These are phyloP conservation scores for Syzygium jambos DNA, from an alignment of 345 rosid genomes.

Conservation along the genomic window DNA sequence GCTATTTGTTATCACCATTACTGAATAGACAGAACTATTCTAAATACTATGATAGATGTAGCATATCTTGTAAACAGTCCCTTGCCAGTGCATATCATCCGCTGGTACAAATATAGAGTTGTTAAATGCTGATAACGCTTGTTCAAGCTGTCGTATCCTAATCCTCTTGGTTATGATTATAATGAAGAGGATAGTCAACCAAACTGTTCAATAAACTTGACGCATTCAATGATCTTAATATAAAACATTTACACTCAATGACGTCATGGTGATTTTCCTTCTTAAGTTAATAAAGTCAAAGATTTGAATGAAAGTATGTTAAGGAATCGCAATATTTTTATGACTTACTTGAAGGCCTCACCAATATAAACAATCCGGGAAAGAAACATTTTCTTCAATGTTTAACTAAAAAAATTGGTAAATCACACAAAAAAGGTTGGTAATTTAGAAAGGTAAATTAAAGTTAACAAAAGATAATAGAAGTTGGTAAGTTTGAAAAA, in stretches of 20 bases:
- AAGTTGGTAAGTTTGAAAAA: neutral
- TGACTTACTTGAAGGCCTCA: neutral
- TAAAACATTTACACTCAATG: neutral
- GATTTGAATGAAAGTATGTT: neutral
- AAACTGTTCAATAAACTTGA: neutral
- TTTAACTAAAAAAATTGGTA: neutral
- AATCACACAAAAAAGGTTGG: neutral
- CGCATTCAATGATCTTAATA: neutral
- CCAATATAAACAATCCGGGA: neutral
- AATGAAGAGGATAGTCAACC: neutral
- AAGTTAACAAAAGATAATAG: neutral
- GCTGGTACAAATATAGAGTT: neutral
- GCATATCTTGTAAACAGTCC: neutral
- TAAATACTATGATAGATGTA: neutral
- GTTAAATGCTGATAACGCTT: neutral
- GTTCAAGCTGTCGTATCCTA: neutral
- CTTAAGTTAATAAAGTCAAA: neutral
- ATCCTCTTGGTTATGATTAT: neutral
- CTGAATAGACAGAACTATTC: neutral
- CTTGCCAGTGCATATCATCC: neutral
- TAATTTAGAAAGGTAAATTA: neutral
- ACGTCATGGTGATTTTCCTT: neutral
- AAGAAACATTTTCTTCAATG: neutral
- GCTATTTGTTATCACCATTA: neutral
- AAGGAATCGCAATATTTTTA: neutral